Conservation (phyloP, 225 moss, liverwort and hornwort species). For the Asterella californica region DNA sequence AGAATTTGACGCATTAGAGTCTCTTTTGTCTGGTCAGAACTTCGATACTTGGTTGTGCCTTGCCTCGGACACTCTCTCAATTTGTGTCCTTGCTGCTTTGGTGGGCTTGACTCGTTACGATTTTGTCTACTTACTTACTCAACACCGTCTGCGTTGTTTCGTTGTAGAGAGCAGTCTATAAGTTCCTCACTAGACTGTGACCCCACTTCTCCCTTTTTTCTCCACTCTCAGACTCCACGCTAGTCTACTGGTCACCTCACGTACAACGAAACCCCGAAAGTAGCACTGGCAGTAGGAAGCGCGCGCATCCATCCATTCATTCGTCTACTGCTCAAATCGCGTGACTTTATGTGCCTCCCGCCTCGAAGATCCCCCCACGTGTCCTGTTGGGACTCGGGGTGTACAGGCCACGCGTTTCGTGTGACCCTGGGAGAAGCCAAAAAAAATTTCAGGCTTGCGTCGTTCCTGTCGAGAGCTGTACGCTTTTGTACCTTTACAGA, state of each 20-base stretch:
- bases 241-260: not conserved
- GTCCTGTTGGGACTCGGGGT: not conserved
- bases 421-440: not conserved
- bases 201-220: not conserved
- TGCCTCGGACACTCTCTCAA: not conserved
- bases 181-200: not conserved
- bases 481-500: slow-evolving; percentile 3
- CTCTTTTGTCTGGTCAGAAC: not conserved
- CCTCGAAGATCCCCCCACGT: not conserved
- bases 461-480: not conserved
- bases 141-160: not conserved
- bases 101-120: no score
- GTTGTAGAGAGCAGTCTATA: no score
- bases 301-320: not conserved
- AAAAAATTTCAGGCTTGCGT: not conserved
- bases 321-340: no score
- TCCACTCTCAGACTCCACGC: not conserved
- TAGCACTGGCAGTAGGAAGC: not conserved
- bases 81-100: not conserved
- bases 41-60: not conserved
- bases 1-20: slow-evolving; percentile 8
- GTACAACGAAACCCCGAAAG: not conserved
- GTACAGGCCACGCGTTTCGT: slow-evolving; percentile 12
- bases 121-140: no score
- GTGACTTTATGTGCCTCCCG: no score